These are phyloP conservation scores for Silene noctiflora DNA, from an alignment of 179 eudicot species.

Conservation along the genomic window DNA sequence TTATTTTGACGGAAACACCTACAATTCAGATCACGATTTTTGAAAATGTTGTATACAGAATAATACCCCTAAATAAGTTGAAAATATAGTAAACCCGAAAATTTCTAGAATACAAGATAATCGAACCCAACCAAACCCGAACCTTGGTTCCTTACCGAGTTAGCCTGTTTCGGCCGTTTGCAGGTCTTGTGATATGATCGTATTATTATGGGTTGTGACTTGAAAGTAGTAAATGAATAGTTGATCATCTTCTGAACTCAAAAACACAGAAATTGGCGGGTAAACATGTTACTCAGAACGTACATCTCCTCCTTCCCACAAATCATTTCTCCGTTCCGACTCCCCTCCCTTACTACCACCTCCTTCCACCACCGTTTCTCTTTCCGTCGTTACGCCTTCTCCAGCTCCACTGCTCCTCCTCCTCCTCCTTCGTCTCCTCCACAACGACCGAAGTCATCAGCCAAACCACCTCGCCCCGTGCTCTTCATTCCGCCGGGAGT, in stretches of 20 bases:
- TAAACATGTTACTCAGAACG: slow-evolving; percentile 12
- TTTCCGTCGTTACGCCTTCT: slow-evolving; percentile 27
- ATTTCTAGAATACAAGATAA: no score
- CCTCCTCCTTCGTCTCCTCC: slow-evolving; percentile 21
- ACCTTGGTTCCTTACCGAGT: no score
- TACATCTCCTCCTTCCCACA: slow-evolving; percentile 3
- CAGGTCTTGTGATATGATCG: no score
- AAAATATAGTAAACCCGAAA: no score
- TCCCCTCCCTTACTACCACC: background rate
- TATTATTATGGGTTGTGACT: no score
- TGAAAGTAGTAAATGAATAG: no score
- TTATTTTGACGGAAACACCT: no score
- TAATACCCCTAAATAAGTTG: no score
- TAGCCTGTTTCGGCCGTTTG: no score
- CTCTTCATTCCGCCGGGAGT: slow-evolving; percentile 88
- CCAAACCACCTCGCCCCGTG: slow-evolving; percentile 35
- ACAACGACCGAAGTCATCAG: slow-evolving; percentile 28
- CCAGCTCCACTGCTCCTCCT: slow-evolving; percentile 21
- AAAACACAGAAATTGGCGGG: slow-evolving; percentile 24
- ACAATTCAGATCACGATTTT: no score
- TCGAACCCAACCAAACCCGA: no score
- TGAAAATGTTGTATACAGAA: no score
- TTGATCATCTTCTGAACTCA: background rate
- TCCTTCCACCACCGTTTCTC: slow-evolving; percentile 17
- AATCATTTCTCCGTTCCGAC: slow-evolving; percentile 28